Evolutionary conservation across 495 filamentous ascomycete genomes (phyloP), one percentile per base, ranked within the genome.

Genomic region (Astrothelium subdiscretum): DNA sequence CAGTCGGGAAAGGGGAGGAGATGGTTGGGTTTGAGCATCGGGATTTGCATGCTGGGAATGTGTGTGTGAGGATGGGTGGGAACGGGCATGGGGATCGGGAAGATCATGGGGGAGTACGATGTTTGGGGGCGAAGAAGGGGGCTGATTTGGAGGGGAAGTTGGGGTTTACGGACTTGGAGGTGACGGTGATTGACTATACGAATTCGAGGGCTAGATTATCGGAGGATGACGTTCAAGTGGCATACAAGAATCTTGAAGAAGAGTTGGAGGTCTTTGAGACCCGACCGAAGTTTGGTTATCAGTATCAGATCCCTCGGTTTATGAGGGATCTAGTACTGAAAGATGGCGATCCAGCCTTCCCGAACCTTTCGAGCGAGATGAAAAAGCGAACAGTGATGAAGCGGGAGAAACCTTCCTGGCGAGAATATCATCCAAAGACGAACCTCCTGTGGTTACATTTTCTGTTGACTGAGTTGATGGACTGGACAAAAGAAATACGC

Each of bases 111-210:
- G 48, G 0, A 29, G 8, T 10, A 24, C 1, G 24, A 26, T 54
- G 48, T 29, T 54, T 54, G 48, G 11, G 24, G 24, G 48, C 22
- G 22, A 54, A 6, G 24, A 24, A 54, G 2, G 48, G 24, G 10
- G 48, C 15, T 8, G 24, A 54, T 29, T n/a, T 70, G 70, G 29
- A 78, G 75, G 40, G 64, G 57, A 81, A 81, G 31, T 85, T 91
- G 63, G 86, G 86, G 0, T 79, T 80, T 62, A 90, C 88, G 5
- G 80, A 79, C 4, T 74, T 95, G 0, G 84, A 90, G 57, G 84
- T 89, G 8, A 95, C 91, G 0, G 81, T 96, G 31, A 89, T 96
- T 63, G 91, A 96, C 72, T 96, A 95, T 70, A 92, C 90, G 1
- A 54, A 54, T 54, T 54, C 48, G 48, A 26, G 48, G 48, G 48